Base-by-base conservation (phyloP, 2,329 filamentous ascomycete genomes). In the Fonsecaea pedrosoi region DNA sequence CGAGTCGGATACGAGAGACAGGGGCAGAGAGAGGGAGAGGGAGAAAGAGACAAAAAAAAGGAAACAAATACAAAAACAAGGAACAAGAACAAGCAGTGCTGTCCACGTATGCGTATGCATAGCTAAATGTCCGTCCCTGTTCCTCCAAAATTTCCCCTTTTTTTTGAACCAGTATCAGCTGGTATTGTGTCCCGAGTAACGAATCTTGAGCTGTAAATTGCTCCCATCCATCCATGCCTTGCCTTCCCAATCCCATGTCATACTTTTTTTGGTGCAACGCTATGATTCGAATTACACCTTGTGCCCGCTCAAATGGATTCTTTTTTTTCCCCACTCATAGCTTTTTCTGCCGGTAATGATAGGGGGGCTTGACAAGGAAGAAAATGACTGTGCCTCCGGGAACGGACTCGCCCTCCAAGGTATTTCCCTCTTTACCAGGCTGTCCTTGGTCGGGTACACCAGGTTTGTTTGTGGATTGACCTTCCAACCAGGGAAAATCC, bases 231-330 rank as follows among this genome's bases (percentile, higher is more conserved):
- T 50, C 45, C 45, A 10, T 50, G 18, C 21, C 45, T 21, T n/a
- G 25, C 25, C 25, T 25, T 25, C 1, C 25, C 25, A 25, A 25
- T 50, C 45, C 45, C 12, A 10, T 50, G 10, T 50, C 45, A 12
- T 50, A 4, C 45, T 50, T 50, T 50, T 48, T 25, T 40, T 25
- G 45, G 45, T 50, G 45, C 18, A 50, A 50, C 12, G 45, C 18
- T 50, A 50, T 50, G 45, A 21, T 50, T 8, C 13, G 40, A 50
- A 50, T 21, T 18, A 50, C 45, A 25, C 15, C 9, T 5, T 21
- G 4, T 21, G 45, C 45, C 18, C 18, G 45, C 45, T 30, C 45
- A 13, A 50, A 50, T 50, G 3, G 25, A 25, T 25, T 25, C 18
- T 25, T 25, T 50, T 25, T 25, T 25, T 10, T 10, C 13, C 4